Base-by-base conservation (phyloP, 805 yeast genomes). In the Dipodascus geniculatus region DNA sequence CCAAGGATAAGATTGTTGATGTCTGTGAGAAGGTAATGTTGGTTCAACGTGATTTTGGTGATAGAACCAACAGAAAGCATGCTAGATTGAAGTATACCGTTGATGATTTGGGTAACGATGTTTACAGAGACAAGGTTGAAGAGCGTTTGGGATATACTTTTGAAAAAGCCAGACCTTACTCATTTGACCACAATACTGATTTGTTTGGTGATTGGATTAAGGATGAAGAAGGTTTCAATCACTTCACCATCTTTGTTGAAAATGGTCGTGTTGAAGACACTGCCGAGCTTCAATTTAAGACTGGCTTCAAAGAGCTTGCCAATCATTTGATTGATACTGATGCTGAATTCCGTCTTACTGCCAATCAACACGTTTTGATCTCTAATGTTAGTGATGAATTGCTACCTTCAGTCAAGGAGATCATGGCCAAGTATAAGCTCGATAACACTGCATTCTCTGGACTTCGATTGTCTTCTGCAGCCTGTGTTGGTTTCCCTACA, bases 401-500 rank as follows among this genome's bases (percentile, higher is more conserved):
- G 62, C 69, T 87, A 58, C 76, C 74, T 17, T 69, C 69, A 23
- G 73, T 90, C 58, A 87, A 88, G 70, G 68, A 69, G 24, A 61
- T 88, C 31, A 71, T 91, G 71, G 77, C 78, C 44, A 70, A 85
- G 66, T 86, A 85, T 71, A 86, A 84, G 68, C 77, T 91, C 58
- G 96, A 88, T 67, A 89, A 88, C 72, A 76, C 89, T 51, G 78
- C 82, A 59, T 85, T 82, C 70, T 82, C 95, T 54, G 95, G 85
- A 2, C 75, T 91, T 64, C 81, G 98, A 69, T 76, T 88, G 55
- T 84, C 96, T 8, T 87, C 96, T 4, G 89, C 96, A 23, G 95
- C 98, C 0, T 91, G 98, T 79, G 98, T 91, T 55, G 97, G 96
- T 1, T 83, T 91, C 79, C 98, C 98, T 61, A 91, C 98, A 1